Base-by-base conservation (phyloP, 1,284 basidiomycete genomes). In the Hemileia vastatrix region DNA sequence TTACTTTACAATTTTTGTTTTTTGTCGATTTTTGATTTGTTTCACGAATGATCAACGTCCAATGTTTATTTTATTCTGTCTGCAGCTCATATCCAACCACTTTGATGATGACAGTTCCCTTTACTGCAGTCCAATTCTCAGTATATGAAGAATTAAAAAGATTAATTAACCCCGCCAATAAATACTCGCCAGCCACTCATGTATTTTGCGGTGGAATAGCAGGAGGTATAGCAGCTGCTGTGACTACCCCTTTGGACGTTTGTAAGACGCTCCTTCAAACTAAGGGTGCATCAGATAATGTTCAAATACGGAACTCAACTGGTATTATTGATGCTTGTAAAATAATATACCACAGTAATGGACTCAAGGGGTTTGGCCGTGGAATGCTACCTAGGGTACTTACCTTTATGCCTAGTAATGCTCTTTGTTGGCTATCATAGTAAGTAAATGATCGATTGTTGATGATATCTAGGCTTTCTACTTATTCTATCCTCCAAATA, bases 161-260 rank as follows among this genome's bases (percentile, higher is more conserved):
- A 67, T 76, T 89, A 51, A 78, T 96, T 72, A 99, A 98, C 77
- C 91, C 95, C 1, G 77, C 80, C 19, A 86, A 87, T 62, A 80
- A 81, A 54, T 99, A 99, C 77, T 94, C 90, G 27, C 95, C 95
- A 8, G 73, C 84, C 33, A 88, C 92, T 31, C 95, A 99, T 78
- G 89, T 93, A 65, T 79, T 86, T 40, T 86, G 92, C 0, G 95
- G 95, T 54, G 95, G 89, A 44, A 78, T 94, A 31, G 89, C 95
- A 0, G 95, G 95, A 53, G 95, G 85, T 23, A 84, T 97, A 9
- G 95, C 93, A 3, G 95, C 91, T 1, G 94, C 90, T 11, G 84
- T 96, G 19, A 98, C 95, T 23, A 98, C 90, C 11, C 95, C 95
- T 2, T 80, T 99, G 57, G 95, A 99, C 76, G 95, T 99, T n/a